Evolutionary conservation across 1,139 yeast species (phyloP), one percentile per base, ranked within the genome.

Genomic region (Candida pseudoviswanathii): DNA sequence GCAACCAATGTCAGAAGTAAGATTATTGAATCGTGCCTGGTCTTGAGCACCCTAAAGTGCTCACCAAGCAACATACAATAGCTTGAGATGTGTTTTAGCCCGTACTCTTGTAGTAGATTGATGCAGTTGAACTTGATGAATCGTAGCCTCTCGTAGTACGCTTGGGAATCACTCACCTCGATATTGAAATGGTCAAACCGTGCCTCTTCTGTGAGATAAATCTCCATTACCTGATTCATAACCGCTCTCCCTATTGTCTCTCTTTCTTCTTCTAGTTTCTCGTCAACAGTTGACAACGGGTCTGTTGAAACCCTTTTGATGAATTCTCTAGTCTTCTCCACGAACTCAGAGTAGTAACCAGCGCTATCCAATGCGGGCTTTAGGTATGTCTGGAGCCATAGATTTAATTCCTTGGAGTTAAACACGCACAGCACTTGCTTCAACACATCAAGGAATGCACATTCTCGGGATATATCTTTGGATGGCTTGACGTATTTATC

Each of bases 331-430:
- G 84, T 59, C 36, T 73, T 70, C 6, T 65, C 65, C 0, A 82
- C 84, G 42, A 73, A 72, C 27, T 54, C 53, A 9, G 64, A 51
- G 52, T 75, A 77, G 49, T 58, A 73, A 2, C 88, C 86, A 0
- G 86, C 86, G 43, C 86, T 81, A 59, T 85, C 86, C 2, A 84
- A 68, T 0, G 88, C 85, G 0, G 84, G 81, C 24, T 68, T 68
- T 7, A 78, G 62, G 56, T 81, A 78, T n/a, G 78, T 70, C 41
- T 69, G 68, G 46, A 82, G 68, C 89, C 90, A 86, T 26, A 72
- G 62, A 36, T 62, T 59, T 8, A 81, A 64, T 43, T 78, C 78
- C 1, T 73, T 71, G 22, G 62, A 58, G 48, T 70, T 70, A 8
- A 77, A 78, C 49, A 61, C 76, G 51, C 59, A 78, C 73, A 50